Conservation (phyloP, 2,329 filamentous ascomycete species). For the Elsinoe necatrix region DNA sequence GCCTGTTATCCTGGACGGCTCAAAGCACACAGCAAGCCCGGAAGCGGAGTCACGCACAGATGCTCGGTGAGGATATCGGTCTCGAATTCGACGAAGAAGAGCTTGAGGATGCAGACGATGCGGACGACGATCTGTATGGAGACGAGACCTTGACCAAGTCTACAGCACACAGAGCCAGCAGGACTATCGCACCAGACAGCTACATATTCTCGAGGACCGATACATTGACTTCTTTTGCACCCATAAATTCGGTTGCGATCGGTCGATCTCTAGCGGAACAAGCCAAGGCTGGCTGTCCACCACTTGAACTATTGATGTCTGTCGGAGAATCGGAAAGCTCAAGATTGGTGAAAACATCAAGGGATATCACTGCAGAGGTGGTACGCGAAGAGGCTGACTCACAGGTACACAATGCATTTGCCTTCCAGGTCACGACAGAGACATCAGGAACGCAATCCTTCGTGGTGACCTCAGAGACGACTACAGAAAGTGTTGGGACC, state of each 20-base stretch:
- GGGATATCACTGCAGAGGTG: conserved; percentile 65
- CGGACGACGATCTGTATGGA: conserved; percentile 56
- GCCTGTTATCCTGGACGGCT: conserved; percentile 70
- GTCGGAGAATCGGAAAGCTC: conserved; percentile 59
- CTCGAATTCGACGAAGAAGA: conserved; percentile 50
- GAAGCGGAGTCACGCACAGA: conserved; percentile 54
- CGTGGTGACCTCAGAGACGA: conserved; percentile 68
- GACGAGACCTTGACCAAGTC: conserved; percentile 44
- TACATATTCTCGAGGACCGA: conserved; percentile 72
- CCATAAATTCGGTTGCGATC: conserved; percentile 65
- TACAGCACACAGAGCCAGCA: conserved; percentile 28
- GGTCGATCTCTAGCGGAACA: conserved; percentile 43
- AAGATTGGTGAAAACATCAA: conserved; percentile 66
- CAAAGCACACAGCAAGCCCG: conserved; percentile 54
- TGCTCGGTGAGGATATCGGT: conserved; percentile 44
- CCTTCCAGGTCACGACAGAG: conserved; percentile 42
- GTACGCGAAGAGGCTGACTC: conserved; percentile 64
- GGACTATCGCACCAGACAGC: conserved; percentile 49
- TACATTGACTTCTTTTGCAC: conserved; percentile 65
- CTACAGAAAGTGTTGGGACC: conserved; percentile 59
- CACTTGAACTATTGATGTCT: conserved; percentile 47
- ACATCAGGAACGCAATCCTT: conserved; percentile 56
- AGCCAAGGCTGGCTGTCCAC: conserved; percentile 13
- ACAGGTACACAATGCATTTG: conserved; percentile 71
- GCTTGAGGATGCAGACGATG: conserved; percentile 45